Percentiles rank a stretch among this genome's conserved stretches.
Conservation (phyloP, 768 basidiomycete species). For the Favolaschia claudopus region DNA sequence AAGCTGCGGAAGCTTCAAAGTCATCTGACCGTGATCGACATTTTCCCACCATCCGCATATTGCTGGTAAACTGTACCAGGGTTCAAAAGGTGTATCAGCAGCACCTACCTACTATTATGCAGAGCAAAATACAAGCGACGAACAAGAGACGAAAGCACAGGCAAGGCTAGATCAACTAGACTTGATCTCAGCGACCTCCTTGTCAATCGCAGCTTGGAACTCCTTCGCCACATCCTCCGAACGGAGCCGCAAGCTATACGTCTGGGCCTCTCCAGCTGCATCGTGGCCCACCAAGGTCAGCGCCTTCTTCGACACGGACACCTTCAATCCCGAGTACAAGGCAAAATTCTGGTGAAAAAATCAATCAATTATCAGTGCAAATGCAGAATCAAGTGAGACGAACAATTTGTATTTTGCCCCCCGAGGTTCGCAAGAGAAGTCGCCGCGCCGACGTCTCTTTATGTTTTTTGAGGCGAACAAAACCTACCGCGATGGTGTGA, state of each 20-base stretch:
- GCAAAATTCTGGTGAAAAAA: not conserved
- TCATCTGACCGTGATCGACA: too few species aligned
- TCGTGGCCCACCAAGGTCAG: not conserved
- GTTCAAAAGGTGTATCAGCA: too few species aligned
- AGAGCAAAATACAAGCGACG: too few species aligned
- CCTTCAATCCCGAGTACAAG: not conserved
- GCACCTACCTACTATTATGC: too few species aligned
- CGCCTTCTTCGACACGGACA: not conserved
- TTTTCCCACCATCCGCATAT: too few species aligned
- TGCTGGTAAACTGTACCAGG: too few species aligned
- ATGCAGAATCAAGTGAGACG: conserved; percentile 35
- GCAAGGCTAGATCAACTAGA: conserved; percentile 41
- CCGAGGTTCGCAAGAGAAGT: conserved; percentile 76
- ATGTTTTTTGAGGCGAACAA: conserved; percentile 77
- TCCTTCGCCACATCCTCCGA: conserved; percentile 31
- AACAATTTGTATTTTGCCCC: conserved; percentile 79
- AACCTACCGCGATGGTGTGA: conserved; percentile 48
- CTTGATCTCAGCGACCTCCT: conserved; percentile 64
- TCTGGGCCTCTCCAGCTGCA: not conserved
- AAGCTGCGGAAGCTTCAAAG: too few species aligned
- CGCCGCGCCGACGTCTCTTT: conserved; percentile 66
- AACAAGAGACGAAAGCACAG: not conserved
- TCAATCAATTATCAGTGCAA: not conserved
- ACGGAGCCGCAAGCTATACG: not conserved
- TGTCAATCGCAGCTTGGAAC: conserved; percentile 66